Evolutionary conservation across 805 yeast genomes (phyloP), one percentile per base, ranked within the genome.

Genomic region (Cyberlindnera japonica): DNA sequence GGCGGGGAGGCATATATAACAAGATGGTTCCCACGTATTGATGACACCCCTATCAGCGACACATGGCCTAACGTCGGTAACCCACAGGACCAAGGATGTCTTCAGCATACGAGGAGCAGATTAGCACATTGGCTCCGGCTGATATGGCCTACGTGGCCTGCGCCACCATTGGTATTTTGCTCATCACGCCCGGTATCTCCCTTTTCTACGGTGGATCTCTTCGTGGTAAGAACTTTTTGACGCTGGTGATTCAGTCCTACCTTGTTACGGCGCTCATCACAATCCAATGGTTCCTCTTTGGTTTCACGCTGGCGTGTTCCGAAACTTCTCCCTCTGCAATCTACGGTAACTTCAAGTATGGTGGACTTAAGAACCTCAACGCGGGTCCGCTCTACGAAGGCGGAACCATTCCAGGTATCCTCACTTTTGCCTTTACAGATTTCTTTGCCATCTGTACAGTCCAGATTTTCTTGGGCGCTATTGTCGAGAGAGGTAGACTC

Each of bases 211-310:
- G 95, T 20, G 97, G 51, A 11, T 40, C 47, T 2, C 29, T 47
- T 24, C 40, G 97, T 12, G 71, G 88, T 85, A 89, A 62, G 79
- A 86, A 34, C 91, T 95, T 50, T 1, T 66, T 89, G 34, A 80
- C 91, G 11, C 75, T 88, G 75, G 77, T 87, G 22, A 81, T 93
- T 78, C 81, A 81, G 24, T 78, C 79, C n/a, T 65, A 86, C 34
- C 69, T 81, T 68, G 73, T 86, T 10, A 81, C 87, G 3, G 74
- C 82, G 49, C 72, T 87, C 6, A 84, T 83, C 9, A 71, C 77
- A 33, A 77, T 88, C 57, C 95, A 88, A 59, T 91, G 98, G 98
- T 91, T 87, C 62, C 83, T 91, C 57, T 90, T 97, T 95, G 97
- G 96, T 6, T 90, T 86, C 61, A 86, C 96, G 1, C 66, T 91